Percentiles rank a stretch among this genome's conserved stretches.
These are phyloP conservation scores for Fusarium praegraminearum DNA, from an alignment of 2,329 filamentous ascomycete genomes.

Conservation along the genomic window DNA sequence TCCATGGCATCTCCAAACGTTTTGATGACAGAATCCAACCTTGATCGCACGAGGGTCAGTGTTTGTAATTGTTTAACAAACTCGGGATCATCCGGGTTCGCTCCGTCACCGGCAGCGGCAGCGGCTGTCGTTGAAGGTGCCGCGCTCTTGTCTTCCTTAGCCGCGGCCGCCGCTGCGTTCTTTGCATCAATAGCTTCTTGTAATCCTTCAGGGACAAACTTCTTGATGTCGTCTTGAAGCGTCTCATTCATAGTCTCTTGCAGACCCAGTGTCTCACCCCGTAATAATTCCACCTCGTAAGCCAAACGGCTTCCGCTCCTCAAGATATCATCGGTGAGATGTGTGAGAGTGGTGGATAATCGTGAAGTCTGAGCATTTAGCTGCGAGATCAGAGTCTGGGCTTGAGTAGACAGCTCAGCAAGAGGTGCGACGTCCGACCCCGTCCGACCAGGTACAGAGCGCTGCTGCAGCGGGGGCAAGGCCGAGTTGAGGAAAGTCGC, in stretches of 20 bases:
- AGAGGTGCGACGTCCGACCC: conserved; percentile 66
- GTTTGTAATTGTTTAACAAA: conserved; percentile 85
- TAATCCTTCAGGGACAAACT: conserved; percentile 73
- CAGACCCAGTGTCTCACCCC: conserved; percentile 87
- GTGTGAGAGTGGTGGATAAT: conserved; percentile 83
- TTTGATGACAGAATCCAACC: conserved; percentile 90
- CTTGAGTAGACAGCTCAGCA: conserved; percentile 81
- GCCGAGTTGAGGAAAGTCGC: conserved; percentile 86
- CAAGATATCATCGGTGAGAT: conserved; percentile 94
- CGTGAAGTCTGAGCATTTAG: conserved; percentile 90
- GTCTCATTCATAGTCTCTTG: conserved; percentile 81
- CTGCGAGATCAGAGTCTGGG: conserved; percentile 86
- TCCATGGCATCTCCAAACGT: conserved; percentile 96
- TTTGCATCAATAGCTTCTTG: conserved; percentile 49
- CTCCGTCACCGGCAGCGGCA: conserved; percentile 9
- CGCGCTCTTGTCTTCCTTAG: conserved; percentile 36
- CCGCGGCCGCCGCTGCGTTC: conserved; percentile 30
- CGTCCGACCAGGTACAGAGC: conserved; percentile 45
- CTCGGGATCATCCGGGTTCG: conserved; percentile 63
- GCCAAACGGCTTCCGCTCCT: conserved; percentile 87
- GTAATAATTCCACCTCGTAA: conserved; percentile 92
- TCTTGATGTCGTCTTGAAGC: conserved; percentile 76
- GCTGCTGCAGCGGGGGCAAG: conserved; percentile 74
- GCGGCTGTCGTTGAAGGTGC: conserved; percentile 42
- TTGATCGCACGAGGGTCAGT: conserved; percentile 81